Evolutionary conservation across 305 asterid genomes (phyloP), one percentile per base, ranked within the genome.

Genomic region (Stenogyne calaminthoides): DNA sequence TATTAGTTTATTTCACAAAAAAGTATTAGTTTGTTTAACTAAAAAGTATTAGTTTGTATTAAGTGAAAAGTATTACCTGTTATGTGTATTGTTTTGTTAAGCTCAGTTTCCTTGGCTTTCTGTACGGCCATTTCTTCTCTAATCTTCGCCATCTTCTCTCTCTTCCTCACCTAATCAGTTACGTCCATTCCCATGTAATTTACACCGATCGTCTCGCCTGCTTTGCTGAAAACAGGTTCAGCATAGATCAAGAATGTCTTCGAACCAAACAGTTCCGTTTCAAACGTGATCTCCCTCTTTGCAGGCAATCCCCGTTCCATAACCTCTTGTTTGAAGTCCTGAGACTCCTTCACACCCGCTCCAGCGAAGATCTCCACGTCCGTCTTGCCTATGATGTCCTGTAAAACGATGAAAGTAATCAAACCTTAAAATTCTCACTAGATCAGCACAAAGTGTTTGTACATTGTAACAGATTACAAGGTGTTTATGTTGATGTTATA

Each of bases 111-210:
- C 86, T 84, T 93, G 12, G 97, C 98, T 74, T 86, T 92, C 67
- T 84, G 98, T 19, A 93, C 97, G 22, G 97, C 98, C 78, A 88
- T 92, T 77, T 90, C 96, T 82, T 92, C 98, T 19, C 97, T 82
- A n/a, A 92, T 85, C 78, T 86, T 88, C 7, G 91, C 93, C 85
- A 92, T 90, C 76, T 86, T 92, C 76, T 92, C 97, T 80, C 97
- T 76, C 80, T 90, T 92, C 32, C 83, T 73, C 4, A 92, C 97
- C 97, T 90, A 96, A 80, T 92, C 98, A 63, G 97, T 92, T 61
- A 92, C 86, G 77, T 92, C 98, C 97, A 91, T 92, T 65, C 98
- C 98, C 98, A 91, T 92, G 80, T 92, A 92, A 78, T 91, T 92
- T 8, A 92, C 96, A 58, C 97, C 97, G 58, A 92, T 88, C 2